Evolutionary conservation across 1,284 basidiomycete species (phyloP), one percentile per base, ranked within the genome.

Genomic region (Ceratobasidium sp.): DNA sequence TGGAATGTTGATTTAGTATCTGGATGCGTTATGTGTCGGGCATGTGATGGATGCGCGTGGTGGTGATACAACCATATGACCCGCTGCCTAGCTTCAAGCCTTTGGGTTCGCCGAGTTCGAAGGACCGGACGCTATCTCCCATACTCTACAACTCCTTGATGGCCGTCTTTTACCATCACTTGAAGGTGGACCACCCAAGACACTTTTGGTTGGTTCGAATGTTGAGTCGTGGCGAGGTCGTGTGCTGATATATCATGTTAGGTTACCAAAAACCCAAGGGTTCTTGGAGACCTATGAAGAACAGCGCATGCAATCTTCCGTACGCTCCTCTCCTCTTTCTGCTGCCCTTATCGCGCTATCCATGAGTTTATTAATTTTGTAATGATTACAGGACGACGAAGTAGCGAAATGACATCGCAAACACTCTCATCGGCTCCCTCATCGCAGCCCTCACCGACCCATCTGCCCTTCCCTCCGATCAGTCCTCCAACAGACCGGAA

Each of bases 91-190:
- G 93, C 3, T 93, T 98, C 83, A 98, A 84, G 95, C 95, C 1
- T 98, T 98, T 80, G 97, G 95, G 2, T 99, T 98, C 82, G 96
- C 95, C 48, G 93, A 95, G 80, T 98, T 90, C 80, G 93, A 96
- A 81, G 94, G 95, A 75, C 93, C 96, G 22, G 94, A 96, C 80
- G 90, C 92, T 77, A 95, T 96, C 4, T 83, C 96, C 77, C 88
- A 95, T 76, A 94, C 94, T 59, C 85, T 97, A 78, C 83, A 88
- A 22, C 86, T 97, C 73, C 85, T 98, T 77, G 95, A 97, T 81
- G 89, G 90, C 22, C 87, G 95, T 62, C 94, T 98, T 81, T 83
- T 99, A 57, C 95, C 95, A 1, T 93, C 94, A 65, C 83, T 96
- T 77, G 93, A 95, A 80, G 91, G 95, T 78, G 91, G 93, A 0